Conservation (phyloP, 2,329 filamentous ascomycete species). For the Drechmeria coniospora region DNA sequence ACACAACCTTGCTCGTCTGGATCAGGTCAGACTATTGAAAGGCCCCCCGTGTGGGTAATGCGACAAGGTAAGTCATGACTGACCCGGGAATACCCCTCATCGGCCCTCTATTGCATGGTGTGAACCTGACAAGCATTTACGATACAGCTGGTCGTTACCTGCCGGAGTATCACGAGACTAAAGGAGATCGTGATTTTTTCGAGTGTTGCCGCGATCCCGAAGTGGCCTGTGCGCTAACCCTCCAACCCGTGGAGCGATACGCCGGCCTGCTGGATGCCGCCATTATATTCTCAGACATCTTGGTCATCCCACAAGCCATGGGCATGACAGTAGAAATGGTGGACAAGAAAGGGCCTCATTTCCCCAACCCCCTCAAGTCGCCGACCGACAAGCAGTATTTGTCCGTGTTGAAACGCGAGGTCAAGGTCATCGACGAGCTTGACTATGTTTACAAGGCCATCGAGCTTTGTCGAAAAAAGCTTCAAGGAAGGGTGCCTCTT, state of each 20-base stretch:
- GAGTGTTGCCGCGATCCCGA: slow-evolving; percentile 90
- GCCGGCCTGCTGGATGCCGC: slow-evolving; percentile 84
- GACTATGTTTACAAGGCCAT: slow-evolving; percentile 95
- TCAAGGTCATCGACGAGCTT: slow-evolving; percentile 73
- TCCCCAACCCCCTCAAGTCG: slow-evolving; percentile 66
- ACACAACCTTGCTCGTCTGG: neutral
- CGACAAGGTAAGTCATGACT: slow-evolving; percentile 72
- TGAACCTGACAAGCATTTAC: slow-evolving; percentile 1
- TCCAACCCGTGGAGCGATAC: slow-evolving; percentile 89
- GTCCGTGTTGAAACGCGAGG: slow-evolving; percentile 57
- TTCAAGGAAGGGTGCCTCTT: slow-evolving; percentile 75
- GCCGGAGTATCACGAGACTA: slow-evolving; percentile 92
- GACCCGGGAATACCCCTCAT: neutral
- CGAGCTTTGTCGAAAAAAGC: slow-evolving; percentile 74
- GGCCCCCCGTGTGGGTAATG: slow-evolving; percentile 98
- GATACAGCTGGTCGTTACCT: slow-evolving; percentile 90
- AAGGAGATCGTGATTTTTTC: slow-evolving; percentile 86
- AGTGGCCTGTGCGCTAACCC: slow-evolving; percentile 79
- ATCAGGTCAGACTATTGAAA: slow-evolving; percentile 67
- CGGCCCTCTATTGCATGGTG: neutral
- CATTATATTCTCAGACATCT: slow-evolving; percentile 97
- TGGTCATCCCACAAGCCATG: slow-evolving; percentile 94
- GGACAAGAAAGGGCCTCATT: slow-evolving; percentile 91
- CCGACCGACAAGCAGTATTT: slow-evolving; percentile 75
- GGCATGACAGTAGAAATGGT: slow-evolving; percentile 99